Evolutionary conservation across 495 filamentous ascomycete species (phyloP), one percentile per base, ranked within the genome.

Genomic region (Daldinia caldariorum): DNA sequence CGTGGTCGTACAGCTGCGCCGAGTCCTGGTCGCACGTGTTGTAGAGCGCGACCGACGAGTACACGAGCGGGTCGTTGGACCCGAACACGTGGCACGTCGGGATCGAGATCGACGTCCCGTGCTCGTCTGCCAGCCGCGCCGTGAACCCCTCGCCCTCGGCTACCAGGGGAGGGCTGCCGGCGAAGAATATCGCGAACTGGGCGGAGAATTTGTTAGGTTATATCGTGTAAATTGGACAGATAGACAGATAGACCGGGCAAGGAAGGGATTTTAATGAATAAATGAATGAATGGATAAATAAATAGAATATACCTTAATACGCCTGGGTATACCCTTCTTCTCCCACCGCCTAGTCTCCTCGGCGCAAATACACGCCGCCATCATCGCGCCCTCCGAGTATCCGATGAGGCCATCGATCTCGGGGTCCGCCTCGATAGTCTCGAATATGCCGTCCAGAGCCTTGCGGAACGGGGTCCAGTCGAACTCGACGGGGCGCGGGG

Each of bases 21-120:
- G 55, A 76, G 32, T 84, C 80, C 29, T 73, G 79, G 51, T 86
- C 80, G 72, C 86, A 89, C 29, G 87, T 71, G 71, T 89, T 88
- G 75, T 84, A 88, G 6, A 89, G 73, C 18, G 84, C 83, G 62
- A 89, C 79, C 1, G 83, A 80, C 0, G 79, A 83, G 41, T 80
- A 75, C 0, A 88, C 70, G 50, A 85, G 87, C 1, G 85, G 84
- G 70, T 89, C 87, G 22, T 83, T 77, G 10, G 83, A 86, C 20
- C 86, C 86, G 35, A 88, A 77, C 43, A 87, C 79, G 79, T 89
- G 87, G 34, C 81, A 82, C 10, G 86, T 87, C 3, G 87, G 86
- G 51, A 89, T 80, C 26, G 74, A 67, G 56, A 89, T 85, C 7
- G 77, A 68, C 4, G 78, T 69, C 6, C 81, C 83, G 39, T 74